These are phyloP conservation scores for Vaccinium vitisidaea DNA, from an alignment of 148 eudicot genomes.

Conservation along the genomic window DNA sequence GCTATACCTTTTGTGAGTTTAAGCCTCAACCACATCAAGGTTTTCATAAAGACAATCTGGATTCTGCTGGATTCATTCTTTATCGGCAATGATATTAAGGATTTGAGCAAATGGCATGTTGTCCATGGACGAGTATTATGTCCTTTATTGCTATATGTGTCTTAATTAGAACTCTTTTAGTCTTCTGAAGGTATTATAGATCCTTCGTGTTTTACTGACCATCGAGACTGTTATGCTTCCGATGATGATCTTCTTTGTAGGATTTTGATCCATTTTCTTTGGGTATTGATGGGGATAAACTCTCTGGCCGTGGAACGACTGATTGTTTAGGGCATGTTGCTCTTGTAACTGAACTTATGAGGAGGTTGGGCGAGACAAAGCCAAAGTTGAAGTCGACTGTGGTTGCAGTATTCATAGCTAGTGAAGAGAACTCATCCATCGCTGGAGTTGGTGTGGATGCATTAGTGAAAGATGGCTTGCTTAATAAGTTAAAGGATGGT, in stretches of 20 bases:
- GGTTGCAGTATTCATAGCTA: constrained; percentile 95
- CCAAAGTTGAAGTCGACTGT: constrained; percentile 83
- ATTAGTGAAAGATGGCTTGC: constrained; percentile 79
- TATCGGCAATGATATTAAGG: neutral
- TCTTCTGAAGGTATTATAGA: neutral
- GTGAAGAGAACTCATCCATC: constrained; percentile 88
- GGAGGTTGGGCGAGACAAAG: constrained; percentile 74
- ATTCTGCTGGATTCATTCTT: neutral
- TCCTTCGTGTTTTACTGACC: neutral
- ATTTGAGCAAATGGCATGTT: neutral
- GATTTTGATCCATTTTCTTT: constrained; percentile 94
- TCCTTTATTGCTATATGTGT: neutral
- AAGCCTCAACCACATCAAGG: neutral
- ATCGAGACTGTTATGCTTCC: neutral
- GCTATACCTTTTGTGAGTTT: neutral
- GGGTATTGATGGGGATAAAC: constrained; percentile 90
- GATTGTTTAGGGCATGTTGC: constrained; percentile 99
- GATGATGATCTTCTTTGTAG: constrained; percentile 33
- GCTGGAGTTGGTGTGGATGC: constrained; percentile 97
- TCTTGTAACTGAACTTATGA: constrained; percentile 84
- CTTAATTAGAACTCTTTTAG: neutral
- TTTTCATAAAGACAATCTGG: constrained; percentile 1
- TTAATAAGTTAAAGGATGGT: constrained; percentile 75
- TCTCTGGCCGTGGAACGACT: constrained; percentile 93
- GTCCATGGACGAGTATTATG: neutral